Conservation (phyloP, 1,139 yeast species). For the Suhomyces anneliseae region DNA sequence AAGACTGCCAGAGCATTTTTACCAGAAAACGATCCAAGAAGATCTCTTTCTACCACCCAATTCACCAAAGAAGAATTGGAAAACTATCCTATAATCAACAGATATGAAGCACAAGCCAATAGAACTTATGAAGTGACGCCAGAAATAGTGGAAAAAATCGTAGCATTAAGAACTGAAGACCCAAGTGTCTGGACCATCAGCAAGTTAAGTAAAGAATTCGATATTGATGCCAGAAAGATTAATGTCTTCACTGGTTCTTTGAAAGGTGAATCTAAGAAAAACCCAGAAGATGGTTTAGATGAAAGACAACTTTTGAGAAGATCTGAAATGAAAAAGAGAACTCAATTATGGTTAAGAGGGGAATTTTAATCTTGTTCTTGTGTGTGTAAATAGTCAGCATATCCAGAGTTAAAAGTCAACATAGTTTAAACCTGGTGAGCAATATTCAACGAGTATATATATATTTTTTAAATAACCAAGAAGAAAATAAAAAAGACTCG, state of each 20-base stretch:
- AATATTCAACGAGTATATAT: background rate
- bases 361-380: slow-evolving; percentile 28
- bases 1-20: slow-evolving; percentile 72
- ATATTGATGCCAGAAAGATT: slow-evolving; percentile 28
- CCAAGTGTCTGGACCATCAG: slow-evolving; percentile 68
- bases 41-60: slow-evolving; percentile 26
- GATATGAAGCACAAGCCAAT: slow-evolving; percentile 29
- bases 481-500: too few species aligned
- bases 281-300: slow-evolving; percentile 18
- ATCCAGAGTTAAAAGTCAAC: background rate
- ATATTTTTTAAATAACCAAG: background rate
- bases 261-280: slow-evolving; percentile 13
- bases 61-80: slow-evolving; percentile 42
- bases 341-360: slow-evolving; percentile 62
- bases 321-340: slow-evolving; percentile 50
- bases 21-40: slow-evolving; percentile 65
- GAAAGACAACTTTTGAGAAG: slow-evolving; percentile 40
- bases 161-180: slow-evolving; percentile 57
- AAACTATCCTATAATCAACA: slow-evolving; percentile 55
- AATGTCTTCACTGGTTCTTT: slow-evolving; percentile 27
- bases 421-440: background rate
- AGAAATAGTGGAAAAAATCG: slow-evolving; percentile 62
- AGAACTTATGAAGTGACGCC: slow-evolving; percentile 63
- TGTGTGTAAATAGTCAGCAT: background rate
- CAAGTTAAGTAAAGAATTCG: slow-evolving; percentile 64